Percentiles rank a stretch among this genome's conserved stretches.
These are phyloP conservation scores for Corchorus capsularis DNA, from an alignment of 345 rosid genomes.

Conservation along the genomic window DNA sequence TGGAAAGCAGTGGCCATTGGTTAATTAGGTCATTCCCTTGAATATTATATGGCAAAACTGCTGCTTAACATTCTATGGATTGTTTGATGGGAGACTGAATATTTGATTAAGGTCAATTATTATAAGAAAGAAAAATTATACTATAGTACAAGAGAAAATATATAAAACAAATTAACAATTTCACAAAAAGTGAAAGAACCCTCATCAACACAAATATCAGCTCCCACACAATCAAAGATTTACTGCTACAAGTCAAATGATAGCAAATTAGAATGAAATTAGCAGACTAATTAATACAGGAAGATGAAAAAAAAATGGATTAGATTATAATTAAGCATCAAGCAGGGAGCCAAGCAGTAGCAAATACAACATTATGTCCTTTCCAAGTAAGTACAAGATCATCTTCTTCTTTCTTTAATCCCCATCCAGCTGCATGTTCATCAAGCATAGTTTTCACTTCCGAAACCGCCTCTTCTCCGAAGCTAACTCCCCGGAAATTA, in stretches of 20 bases:
- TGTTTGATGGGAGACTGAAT: not conserved
- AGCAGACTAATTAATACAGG: not conserved
- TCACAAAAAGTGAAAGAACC: not conserved
- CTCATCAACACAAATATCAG: not conserved
- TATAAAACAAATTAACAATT: not conserved
- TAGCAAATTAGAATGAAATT: not conserved
- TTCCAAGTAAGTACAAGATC: conserved; percentile 89
- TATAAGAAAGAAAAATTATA: not conserved
- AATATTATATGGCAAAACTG: not conserved
- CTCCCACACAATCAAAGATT: not conserved
- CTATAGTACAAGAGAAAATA: not conserved
- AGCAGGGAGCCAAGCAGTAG: conserved; percentile 76
- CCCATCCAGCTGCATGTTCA: conserved; percentile 95
- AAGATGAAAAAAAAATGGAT: not conserved
- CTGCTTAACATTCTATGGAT: not conserved
- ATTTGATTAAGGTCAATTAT: not conserved
- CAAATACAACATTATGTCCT: conserved; percentile 92
- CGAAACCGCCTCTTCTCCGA: conserved; percentile 54
- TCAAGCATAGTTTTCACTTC: conserved; percentile 83
- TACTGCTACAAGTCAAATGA: conserved; percentile 1
- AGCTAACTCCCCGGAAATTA: conserved; percentile 46
- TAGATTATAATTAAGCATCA: conserved; percentile 16
- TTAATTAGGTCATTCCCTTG: too few species aligned
- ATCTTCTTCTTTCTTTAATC: conserved; percentile 78
- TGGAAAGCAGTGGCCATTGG: too few species aligned